phyloP scores from a whole-genome alignment of 495 filamentous ascomycete genomes.

The Trichoderma erinaceum region DNA sequence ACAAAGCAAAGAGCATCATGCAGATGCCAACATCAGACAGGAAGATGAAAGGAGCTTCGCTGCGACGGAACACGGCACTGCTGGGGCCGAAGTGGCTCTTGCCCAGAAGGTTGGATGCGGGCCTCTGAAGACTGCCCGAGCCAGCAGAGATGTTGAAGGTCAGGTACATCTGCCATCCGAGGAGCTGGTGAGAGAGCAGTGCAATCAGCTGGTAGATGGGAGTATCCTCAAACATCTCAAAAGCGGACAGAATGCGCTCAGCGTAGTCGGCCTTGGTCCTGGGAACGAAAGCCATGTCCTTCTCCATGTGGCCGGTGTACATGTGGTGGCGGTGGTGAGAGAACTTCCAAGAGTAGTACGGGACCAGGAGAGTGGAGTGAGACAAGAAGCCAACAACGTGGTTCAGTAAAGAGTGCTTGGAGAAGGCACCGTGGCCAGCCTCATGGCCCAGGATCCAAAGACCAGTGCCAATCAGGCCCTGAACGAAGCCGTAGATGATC shows the following conservation, averaged over 20 bases:
- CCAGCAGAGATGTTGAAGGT: slow-evolving; percentile 50
- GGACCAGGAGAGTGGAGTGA: slow-evolving; percentile 61
- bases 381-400: slow-evolving; percentile 60
- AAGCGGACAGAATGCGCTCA: slow-evolving; percentile 29
- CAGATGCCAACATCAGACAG: slow-evolving; percentile 55
- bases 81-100: slow-evolving; percentile 40
- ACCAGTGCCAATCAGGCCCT: slow-evolving; percentile 61
- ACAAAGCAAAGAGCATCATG: slow-evolving; percentile 39
- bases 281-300: slow-evolving; percentile 56
- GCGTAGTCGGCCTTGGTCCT: slow-evolving; percentile 35
- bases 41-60: slow-evolving; percentile 49
- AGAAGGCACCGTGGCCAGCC: slow-evolving; percentile 69
- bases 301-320: slow-evolving; percentile 52
- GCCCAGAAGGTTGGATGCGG: slow-evolving; percentile 57
- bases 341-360: slow-evolving; percentile 73
- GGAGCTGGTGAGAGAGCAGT: slow-evolving; percentile 47
- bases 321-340: slow-evolving; percentile 70
- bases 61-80: slow-evolving; percentile 51
- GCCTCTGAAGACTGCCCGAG: slow-evolving; percentile 38
- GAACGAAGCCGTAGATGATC: slow-evolving; percentile 54
- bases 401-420: slow-evolving; percentile 53
- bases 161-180: slow-evolving; percentile 54
- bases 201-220: slow-evolving; percentile 46
- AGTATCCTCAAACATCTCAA: slow-evolving; percentile 50
- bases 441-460: slow-evolving; percentile 70